A percentile compares a stretch with the other conserved stretches of the same genome.
phyloP scores from a whole-genome alignment of 352 stramenopile genomes.

The Plasmopara muralis region DNA sequence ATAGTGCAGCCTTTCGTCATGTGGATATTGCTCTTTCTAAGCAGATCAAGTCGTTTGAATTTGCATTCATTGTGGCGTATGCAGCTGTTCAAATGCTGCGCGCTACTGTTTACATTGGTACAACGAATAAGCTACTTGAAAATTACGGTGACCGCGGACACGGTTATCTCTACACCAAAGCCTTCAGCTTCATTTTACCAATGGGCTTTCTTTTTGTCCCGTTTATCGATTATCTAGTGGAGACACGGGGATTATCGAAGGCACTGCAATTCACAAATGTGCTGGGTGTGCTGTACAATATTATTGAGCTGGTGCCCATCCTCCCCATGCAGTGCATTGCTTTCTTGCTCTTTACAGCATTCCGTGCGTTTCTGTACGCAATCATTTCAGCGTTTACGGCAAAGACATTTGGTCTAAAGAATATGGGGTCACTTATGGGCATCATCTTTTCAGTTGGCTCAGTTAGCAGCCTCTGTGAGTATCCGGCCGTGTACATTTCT shows the following conservation, averaged over 20 bases:
- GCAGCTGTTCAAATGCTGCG: conserved; percentile 68
- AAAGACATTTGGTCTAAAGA: conserved; percentile 83
- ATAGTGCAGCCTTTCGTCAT: conserved; percentile 28
- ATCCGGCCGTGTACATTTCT: conserved; percentile 68
- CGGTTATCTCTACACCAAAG: conserved; percentile 73
- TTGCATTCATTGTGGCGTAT: conserved; percentile 67
- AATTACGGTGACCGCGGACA: conserved; percentile 72
- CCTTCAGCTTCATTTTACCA: conserved; percentile 81
- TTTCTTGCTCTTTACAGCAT: conserved; percentile 79
- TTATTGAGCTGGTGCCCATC: conserved; percentile 56
- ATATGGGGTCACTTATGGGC: conserved; percentile 75
- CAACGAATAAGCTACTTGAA: conserved; percentile 75
- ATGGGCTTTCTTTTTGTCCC: conserved; percentile 82
- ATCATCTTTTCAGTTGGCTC: conserved; percentile 79
- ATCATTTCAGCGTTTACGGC: conserved; percentile 82
- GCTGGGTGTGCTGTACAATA: conserved; percentile 67
- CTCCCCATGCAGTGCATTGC: conserved; percentile 59
- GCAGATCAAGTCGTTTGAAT: conserved; percentile 76
- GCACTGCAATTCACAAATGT: conserved; percentile 72
- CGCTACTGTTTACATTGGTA: conserved; percentile 80
- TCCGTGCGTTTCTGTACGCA: conserved; percentile 81
- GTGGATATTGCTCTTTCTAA: conserved; percentile 51
- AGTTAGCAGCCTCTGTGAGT: conserved; percentile 67
- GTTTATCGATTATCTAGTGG: conserved; percentile 78
- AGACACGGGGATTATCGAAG: conserved; percentile 53